phyloP scores from a whole-genome alignment of 2,329 filamentous ascomycete species.

The Sporothrix protearum region DNA sequence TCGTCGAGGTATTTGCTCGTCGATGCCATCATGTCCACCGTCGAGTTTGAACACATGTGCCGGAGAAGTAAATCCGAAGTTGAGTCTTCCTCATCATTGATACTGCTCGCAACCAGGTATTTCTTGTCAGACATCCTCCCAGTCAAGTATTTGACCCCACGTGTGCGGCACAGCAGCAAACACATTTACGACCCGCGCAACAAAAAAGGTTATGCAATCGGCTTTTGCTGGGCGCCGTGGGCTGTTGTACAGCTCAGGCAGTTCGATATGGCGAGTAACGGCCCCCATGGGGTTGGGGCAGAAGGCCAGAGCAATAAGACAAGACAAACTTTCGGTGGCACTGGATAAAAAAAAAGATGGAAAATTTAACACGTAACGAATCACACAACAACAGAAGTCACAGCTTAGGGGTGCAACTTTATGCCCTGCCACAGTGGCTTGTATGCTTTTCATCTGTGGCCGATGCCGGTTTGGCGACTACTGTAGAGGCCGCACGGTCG shows the following conservation, averaged over 20 bases:
- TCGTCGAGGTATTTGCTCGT: slow-evolving; percentile 32
- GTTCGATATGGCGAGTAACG: background rate
- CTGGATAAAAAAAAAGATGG: too few relatives aligned
- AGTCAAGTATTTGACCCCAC: background rate
- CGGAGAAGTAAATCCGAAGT: background rate
- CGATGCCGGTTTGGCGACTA: too few relatives aligned
- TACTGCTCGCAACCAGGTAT: background rate
- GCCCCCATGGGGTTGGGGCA: too few relatives aligned
- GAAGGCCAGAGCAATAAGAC: too few relatives aligned
- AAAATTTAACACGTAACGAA: too few relatives aligned
- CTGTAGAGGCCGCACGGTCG: too few relatives aligned
- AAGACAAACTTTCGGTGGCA: too few relatives aligned
- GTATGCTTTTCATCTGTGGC: too few relatives aligned
- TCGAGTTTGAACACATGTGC: background rate
- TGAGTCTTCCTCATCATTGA: background rate
- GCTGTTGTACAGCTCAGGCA: background rate
- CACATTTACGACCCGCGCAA: background rate
- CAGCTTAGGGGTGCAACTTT: too few relatives aligned
- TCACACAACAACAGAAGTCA: too few relatives aligned
- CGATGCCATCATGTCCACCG: background rate
- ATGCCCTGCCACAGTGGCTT: too few relatives aligned
- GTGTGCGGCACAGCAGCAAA: background rate
- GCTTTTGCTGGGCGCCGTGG: background rate
- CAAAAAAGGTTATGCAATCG: background rate
- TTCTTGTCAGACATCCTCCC: background rate